phyloP scores from a whole-genome alignment of 2,329 filamentous ascomycete genomes.

The Diplocarpon rosae region DNA sequence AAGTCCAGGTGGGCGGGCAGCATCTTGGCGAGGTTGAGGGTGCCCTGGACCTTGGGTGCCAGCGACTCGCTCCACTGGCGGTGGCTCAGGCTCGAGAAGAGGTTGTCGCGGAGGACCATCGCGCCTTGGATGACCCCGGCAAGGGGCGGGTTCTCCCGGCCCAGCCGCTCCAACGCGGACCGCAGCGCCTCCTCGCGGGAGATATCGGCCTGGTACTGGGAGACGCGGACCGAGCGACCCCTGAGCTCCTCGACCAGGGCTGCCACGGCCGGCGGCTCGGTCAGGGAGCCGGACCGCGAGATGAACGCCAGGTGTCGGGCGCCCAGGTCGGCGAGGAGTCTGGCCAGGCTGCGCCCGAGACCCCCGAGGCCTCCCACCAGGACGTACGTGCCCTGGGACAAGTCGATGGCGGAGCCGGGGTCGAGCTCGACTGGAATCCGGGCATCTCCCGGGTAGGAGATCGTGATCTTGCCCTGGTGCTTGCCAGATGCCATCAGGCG shows the following conservation, averaged over 20 bases:
- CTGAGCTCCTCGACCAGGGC: background rate
- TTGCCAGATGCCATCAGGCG: slow-evolving; percentile 7
- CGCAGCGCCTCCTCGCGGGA: too few relatives aligned
- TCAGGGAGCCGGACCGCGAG: slow-evolving; percentile 15
- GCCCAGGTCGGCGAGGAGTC: slow-evolving; percentile 15
- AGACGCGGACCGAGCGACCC: too few relatives aligned
- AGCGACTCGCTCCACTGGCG: slow-evolving; percentile 24
- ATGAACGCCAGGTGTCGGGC: slow-evolving; percentile 22
- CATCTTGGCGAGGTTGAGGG: slow-evolving; percentile 25
- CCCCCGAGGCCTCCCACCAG: slow-evolving; percentile 24
- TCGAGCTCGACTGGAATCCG: too few relatives aligned
- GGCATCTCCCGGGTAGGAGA: background rate
- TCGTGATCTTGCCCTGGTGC: slow-evolving; percentile 8
- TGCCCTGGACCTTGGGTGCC: slow-evolving; percentile 29
- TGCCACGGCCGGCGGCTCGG: too few relatives aligned
- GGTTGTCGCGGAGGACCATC: slow-evolving; percentile 31
- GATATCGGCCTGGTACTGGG: too few relatives aligned
- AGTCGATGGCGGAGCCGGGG: too few relatives aligned
- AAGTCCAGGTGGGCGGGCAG: slow-evolving; percentile 30
- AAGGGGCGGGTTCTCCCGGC: slow-evolving; percentile 20
- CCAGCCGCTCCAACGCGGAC: background rate
- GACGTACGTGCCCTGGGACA: slow-evolving; percentile 14
- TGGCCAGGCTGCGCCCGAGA: slow-evolving; percentile 16
- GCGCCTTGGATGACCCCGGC: slow-evolving; percentile 35
- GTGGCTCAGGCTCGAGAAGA: slow-evolving; percentile 26